Percentiles rank a stretch among this genome's conserved stretches.
These are phyloP conservation scores for Mucor irregularis DNA, from an alignment of 371 early-diverging fungal genomes.

Conservation along the genomic window DNA sequence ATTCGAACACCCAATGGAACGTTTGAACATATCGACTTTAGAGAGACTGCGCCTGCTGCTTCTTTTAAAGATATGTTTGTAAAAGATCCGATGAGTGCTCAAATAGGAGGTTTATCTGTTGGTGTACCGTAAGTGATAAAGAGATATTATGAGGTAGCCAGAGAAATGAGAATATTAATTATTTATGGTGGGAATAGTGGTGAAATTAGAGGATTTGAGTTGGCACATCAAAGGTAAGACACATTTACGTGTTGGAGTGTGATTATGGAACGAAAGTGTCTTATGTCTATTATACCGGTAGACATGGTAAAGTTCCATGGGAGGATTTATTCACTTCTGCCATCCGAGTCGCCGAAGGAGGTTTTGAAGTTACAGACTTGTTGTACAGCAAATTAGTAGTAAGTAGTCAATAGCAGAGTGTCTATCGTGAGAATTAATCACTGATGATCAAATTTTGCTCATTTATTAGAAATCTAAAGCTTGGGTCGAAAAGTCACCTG, in stretches of 20 bases:
- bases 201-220: slow-evolving; percentile 86
- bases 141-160: too few species aligned
- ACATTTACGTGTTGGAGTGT: not conserved
- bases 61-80: slow-evolving; percentile 73
- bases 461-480: slow-evolving; percentile 26
- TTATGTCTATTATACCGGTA: not conserved
- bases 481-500: slow-evolving; percentile 43
- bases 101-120: slow-evolving; percentile 80
- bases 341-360: slow-evolving; percentile 77
- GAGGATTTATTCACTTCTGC: slow-evolving; percentile 77
- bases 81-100: slow-evolving; percentile 65
- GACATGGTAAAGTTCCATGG: slow-evolving; percentile 89
- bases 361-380: slow-evolving; percentile 69
- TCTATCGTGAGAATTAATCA: not conserved
- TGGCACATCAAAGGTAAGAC: slow-evolving; percentile 68
- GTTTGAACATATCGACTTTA: slow-evolving; percentile 69
- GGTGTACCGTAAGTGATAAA: slow-evolving; percentile 77
- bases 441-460: not conserved
- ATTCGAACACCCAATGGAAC: slow-evolving; percentile 72
- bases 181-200: slow-evolving; percentile 58
- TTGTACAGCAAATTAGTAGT: slow-evolving; percentile 57
- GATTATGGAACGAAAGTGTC: not conserved
- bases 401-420: not conserved
- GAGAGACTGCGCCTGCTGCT: slow-evolving; percentile 90
- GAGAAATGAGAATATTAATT: too few species aligned